A percentile compares a stretch with the other conserved stretches of the same genome.
These are phyloP conservation scores for Pythium scleroteichum DNA, from an alignment of 352 stramenopile species.

Conservation along the genomic window DNA sequence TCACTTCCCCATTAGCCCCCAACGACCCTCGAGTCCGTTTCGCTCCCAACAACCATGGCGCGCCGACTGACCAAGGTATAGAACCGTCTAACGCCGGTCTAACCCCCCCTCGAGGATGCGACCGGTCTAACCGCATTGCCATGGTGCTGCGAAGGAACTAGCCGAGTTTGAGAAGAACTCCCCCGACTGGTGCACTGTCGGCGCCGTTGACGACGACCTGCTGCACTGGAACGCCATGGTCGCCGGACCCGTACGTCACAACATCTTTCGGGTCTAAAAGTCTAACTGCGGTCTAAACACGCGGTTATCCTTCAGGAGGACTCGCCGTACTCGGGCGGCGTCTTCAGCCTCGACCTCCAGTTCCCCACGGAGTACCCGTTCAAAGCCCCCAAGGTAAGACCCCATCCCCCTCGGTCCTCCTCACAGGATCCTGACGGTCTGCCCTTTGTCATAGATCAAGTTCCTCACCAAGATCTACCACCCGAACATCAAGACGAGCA, in stretches of 20 bases:
- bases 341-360: constrained; percentile 94
- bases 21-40: constrained; percentile 2
- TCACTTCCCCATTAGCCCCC: neutral
- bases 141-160: constrained; percentile 55
- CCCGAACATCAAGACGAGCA: constrained; percentile 95
- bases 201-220: constrained; percentile 85
- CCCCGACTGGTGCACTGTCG: constrained; percentile 87
- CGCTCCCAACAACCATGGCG: constrained; percentile 45
- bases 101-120: neutral
- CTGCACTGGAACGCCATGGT: constrained; percentile 93
- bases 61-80: constrained; percentile 81
- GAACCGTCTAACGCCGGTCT: neutral
- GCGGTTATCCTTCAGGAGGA: constrained; percentile 50
- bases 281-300: neutral
- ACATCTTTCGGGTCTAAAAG: neutral
- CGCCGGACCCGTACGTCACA: constrained; percentile 71
- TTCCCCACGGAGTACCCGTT: constrained; percentile 97
- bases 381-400: constrained; percentile 85
- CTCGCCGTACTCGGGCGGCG: constrained; percentile 84
- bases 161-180: constrained; percentile 89
- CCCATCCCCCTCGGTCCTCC: neutral
- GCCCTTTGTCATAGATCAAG: constrained; percentile 52
- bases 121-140: constrained; percentile 1
- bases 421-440: too few relatives aligned
- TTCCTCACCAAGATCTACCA: constrained; percentile 97